Percentiles rank a stretch among this genome's conserved stretches.
Conservation (phyloP, 352 stramenopile genomes). For the Pythium brassicae region DNA sequence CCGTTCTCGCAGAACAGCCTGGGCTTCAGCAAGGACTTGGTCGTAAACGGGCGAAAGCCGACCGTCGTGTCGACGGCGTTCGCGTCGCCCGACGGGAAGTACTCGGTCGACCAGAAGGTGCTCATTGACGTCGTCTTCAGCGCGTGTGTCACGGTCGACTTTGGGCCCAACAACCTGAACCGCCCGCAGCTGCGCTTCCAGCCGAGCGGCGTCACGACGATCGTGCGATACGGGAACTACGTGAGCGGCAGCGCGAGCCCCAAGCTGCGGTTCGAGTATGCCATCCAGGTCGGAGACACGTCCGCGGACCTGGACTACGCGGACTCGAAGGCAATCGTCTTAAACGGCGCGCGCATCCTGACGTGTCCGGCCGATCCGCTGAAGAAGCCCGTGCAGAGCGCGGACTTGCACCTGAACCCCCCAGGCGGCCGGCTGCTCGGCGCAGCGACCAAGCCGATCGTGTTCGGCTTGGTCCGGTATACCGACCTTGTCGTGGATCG, state of each 20-base stretch:
- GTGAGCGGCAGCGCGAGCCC: slow-evolving; percentile 44
- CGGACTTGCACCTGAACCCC: slow-evolving; percentile 77
- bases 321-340: slow-evolving; percentile 39
- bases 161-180: slow-evolving; percentile 20
- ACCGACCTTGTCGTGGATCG: slow-evolving; percentile 71
- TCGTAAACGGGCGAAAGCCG: slow-evolving; percentile 67
- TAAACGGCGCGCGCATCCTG: slow-evolving; percentile 68
- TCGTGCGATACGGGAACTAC: slow-evolving; percentile 59
- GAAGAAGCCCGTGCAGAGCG: slow-evolving; percentile 37
- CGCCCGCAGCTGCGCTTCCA: slow-evolving; percentile 51
- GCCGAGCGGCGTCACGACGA: slow-evolving; percentile 37
- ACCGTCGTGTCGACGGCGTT: slow-evolving; percentile 47
- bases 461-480: slow-evolving; percentile 57
- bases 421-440: slow-evolving; percentile 50
- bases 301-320: slow-evolving; percentile 64
- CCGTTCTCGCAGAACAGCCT: slow-evolving; percentile 62
- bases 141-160: slow-evolving; percentile 47
- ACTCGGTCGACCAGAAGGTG: slow-evolving; percentile 52
- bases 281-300: slow-evolving; percentile 66
- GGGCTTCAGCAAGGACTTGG: slow-evolving; percentile 61
- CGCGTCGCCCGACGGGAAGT: slow-evolving; percentile 54
- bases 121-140: slow-evolving; percentile 67
- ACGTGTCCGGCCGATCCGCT: slow-evolving; percentile 43
- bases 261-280: slow-evolving; percentile 70
- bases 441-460: slow-evolving; percentile 34